Evolutionary conservation across 768 basidiomycete species (phyloP), one percentile per base, ranked within the genome.

Genomic region (Russula olivacea): DNA sequence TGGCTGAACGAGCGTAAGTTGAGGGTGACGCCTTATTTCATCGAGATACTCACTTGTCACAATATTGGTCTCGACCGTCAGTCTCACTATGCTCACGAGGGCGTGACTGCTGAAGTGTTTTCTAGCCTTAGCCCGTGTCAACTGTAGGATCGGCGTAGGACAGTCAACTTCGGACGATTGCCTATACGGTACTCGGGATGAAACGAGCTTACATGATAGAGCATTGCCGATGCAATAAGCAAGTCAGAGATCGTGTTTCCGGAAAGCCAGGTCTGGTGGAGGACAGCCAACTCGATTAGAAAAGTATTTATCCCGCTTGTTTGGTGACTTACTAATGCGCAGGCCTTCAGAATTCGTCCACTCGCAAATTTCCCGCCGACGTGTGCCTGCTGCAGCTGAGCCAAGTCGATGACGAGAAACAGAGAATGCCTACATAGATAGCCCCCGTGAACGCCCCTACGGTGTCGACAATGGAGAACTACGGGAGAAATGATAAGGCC

Each of bases 11-110:
- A 38, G 36, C 23, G 25, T 49, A 28, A 36, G 51, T 17, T 11
- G 9, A 11, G 3, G 4, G 25, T 15, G n/a, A 4, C 10, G 23
- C 10, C n/a, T 32, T 17, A 30, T 32, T 15, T 38, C 14, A n/a
- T 40, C 4, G n/a, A 30, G 17, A 14, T 43, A 6, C 48, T 36
- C 23, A 65, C 67, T 47, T 55, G 68, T 30, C 65, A 71, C 50
- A 1, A 63, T 8, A 41, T 71, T 72, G 1, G 71, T 69, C 59
- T 72, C 71, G n/a, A 72, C 51, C 2, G 71, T 71, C 45, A 72
- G 38, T 4, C 68, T 64, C 3, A 72, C 66, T 9, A 71, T 61
- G 4, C 64, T 62, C 1, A 61, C 36, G 1, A 72, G 40, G 25
- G 65, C 43, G n/a, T 69, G 55, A 3, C 5, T 21, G 10, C 40